Base-by-base conservation (phyloP, 2,329 filamentous ascomycete species). In the Beauveria sp. region DNA sequence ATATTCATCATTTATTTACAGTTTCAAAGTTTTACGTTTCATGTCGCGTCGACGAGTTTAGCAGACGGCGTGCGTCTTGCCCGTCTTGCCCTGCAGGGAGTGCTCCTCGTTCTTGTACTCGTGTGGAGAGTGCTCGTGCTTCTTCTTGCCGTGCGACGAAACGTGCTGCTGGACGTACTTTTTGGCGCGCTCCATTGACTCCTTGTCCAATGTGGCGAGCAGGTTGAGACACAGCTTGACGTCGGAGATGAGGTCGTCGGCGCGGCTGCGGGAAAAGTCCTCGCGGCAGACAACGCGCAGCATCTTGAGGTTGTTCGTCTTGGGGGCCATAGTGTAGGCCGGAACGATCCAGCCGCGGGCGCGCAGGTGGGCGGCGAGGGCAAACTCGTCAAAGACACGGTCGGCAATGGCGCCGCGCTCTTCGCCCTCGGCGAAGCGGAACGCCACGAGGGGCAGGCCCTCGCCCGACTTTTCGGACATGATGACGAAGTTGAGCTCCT, bases 241-340 rank as follows among this genome's bases (percentile, higher is more conserved):
- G 71, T 97, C 93, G 28, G 73, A 69, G 63, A 97, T 79, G 40
- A 98, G 79, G 10, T 84, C 79, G 70, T 98, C 92, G 70, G 91
- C 96, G 45, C 93, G 83, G 67, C 81, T 86, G 73, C 89, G 87
- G 52, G 86, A 90, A 68, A 98, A 97, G 76, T 97, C 93, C 75
- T 97, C 93, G 56, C 93, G 86, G 5, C 97, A 90, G 0, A 98
- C 93, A 5, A 97, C 86, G 43, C 93, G 87, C 79, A 97, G 86
- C 83, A 98, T 88, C 82, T 96, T 96, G 70, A 97, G 81, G 65
- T 86, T 79, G 61, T 90, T 80, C 20, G 90, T 92, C 72, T 96
- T 82, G 20, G 93, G 93, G 0, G 93, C 93, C 93, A 97, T 97
- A 45, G 93, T 98, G 77, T 98, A 98, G 0, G 93, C 93, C 0